Evolutionary conservation across 805 yeast species (phyloP).

Genomic region (Saturnispora mendoncae): DNA sequence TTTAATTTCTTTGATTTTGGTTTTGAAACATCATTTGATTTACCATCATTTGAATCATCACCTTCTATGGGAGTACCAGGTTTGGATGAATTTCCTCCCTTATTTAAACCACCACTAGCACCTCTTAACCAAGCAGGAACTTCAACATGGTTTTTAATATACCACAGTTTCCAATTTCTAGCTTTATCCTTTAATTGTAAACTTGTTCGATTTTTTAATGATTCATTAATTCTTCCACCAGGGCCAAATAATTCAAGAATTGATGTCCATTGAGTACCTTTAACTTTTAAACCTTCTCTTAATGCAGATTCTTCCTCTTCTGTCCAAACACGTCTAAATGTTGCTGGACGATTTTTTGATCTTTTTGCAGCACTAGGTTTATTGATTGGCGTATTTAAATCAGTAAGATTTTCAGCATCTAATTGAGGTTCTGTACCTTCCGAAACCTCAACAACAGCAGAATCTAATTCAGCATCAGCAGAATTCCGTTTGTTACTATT

Average conservation of each 20-base stretch:
- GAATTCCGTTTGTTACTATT: constrained; percentile 4
- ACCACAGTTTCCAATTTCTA: constrained; percentile 87
- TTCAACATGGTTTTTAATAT: constrained; percentile 62
- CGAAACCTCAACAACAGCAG: background rate
- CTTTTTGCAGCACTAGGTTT: constrained; percentile 7
- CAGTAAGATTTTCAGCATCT: background rate
- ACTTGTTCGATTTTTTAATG: constrained; percentile 77
- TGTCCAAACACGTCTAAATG: constrained; percentile 70
- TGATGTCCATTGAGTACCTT: constrained; percentile 92
- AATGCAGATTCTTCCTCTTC: constrained; percentile 81
- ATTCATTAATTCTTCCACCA: constrained; percentile 81
- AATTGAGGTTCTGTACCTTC: background rate
- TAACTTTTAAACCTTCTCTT: constrained; percentile 64
- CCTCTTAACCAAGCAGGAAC: constrained; percentile 72
- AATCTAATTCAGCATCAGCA: constrained; percentile 6
- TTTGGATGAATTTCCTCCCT: constrained; percentile 3
- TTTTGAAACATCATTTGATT: background rate
- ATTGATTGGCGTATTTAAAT: background rate
- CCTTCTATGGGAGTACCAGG: background rate
- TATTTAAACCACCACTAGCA: constrained; percentile 79
- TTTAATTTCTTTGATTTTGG: constrained; percentile 5
- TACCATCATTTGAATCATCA: background rate
- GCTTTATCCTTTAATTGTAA: constrained; percentile 95
- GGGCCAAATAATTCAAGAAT: constrained; percentile 88
- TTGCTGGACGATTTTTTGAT: constrained; percentile 21